These are phyloP conservation scores for Physcomitrium patens DNA, from an alignment of 225 moss, liverwort and hornwort species.

Conservation along the genomic window DNA sequence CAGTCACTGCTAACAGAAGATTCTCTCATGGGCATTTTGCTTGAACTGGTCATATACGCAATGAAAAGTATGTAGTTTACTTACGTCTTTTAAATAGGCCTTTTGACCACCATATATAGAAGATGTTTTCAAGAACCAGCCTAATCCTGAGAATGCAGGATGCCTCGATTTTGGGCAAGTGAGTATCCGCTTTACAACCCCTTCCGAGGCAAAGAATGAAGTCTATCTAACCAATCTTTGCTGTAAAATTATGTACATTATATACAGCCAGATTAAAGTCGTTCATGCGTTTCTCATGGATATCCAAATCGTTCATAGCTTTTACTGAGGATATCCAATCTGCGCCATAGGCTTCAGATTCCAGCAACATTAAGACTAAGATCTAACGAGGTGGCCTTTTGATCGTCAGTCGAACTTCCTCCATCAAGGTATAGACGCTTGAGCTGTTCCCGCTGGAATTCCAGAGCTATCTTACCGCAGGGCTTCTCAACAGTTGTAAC, in stretches of 20 bases:
- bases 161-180: constrained; percentile 45
- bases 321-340: background rate
- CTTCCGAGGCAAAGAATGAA: constrained; percentile 63
- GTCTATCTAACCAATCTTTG: constrained; percentile 55
- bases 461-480: constrained; percentile 83
- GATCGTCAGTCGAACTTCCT: constrained; percentile 23
- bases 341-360: constrained; percentile 4
- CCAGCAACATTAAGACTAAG: constrained; percentile 58
- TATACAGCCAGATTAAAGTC: constrained; percentile 35
- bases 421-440: constrained; percentile 65
- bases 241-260: constrained; percentile 55
- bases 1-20: no score
- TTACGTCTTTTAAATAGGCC: no score
- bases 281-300: constrained; percentile 13
- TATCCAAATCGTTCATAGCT: no score
- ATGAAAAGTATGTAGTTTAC: no score
- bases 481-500: constrained; percentile 41
- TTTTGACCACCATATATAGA: constrained; percentile 41
- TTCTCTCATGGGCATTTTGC: no score
- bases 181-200: constrained; percentile 45
- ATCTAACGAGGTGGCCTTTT: constrained; percentile 41
- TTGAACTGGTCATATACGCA: no score
- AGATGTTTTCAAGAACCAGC: constrained; percentile 47
- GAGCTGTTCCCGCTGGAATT: constrained; percentile 96
- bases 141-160: constrained; percentile 56